These are phyloP conservation scores for Passiflora organensis DNA, from an alignment of 345 rosid genomes.

Conservation along the genomic window DNA sequence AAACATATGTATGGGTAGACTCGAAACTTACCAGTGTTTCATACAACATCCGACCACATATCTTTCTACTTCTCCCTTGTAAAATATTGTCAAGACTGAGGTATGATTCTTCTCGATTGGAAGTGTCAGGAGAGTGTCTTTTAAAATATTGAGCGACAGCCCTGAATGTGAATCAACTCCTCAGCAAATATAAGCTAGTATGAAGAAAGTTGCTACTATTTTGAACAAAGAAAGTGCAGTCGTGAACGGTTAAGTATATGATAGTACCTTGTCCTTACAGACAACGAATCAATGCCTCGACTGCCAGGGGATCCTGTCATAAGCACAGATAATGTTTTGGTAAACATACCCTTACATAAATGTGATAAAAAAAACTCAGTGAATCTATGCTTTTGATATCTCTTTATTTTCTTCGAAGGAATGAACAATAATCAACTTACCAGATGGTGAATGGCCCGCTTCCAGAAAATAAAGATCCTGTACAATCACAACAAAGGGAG, in stretches of 20 bases:
- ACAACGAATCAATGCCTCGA: slow-evolving; percentile 45
- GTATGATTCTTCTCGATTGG: slow-evolving; percentile 28
- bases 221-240: too few species aligned
- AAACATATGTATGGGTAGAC: not conserved
- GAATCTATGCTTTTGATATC: not conserved
- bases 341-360: too few species aligned
- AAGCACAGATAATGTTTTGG: slow-evolving; percentile 5
- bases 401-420: not conserved
- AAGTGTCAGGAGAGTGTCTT: slow-evolving; percentile 39
- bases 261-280: slow-evolving; percentile 70
- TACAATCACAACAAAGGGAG: slow-evolving; percentile 17
- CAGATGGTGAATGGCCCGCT: slow-evolving; percentile 45
- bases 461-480: slow-evolving; percentile 78
- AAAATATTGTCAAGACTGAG: slow-evolving; percentile 61
- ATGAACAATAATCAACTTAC: slow-evolving; percentile 29
- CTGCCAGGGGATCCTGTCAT: slow-evolving; percentile 44
- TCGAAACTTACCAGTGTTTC: slow-evolving; percentile 59
- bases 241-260: too few species aligned
- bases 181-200: too few species aligned
- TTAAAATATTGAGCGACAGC: slow-evolving; percentile 64
- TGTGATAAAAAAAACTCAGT: not conserved
- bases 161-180: slow-evolving; percentile 45
- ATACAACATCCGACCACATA: slow-evolving; percentile 85
- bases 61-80: slow-evolving; percentile 61
- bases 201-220: too few species aligned